A percentile compares a stretch with the other conserved stretches of the same genome.
Conservation (phyloP, 164 flowering plant species). For the Sextonia rubra region DNA sequence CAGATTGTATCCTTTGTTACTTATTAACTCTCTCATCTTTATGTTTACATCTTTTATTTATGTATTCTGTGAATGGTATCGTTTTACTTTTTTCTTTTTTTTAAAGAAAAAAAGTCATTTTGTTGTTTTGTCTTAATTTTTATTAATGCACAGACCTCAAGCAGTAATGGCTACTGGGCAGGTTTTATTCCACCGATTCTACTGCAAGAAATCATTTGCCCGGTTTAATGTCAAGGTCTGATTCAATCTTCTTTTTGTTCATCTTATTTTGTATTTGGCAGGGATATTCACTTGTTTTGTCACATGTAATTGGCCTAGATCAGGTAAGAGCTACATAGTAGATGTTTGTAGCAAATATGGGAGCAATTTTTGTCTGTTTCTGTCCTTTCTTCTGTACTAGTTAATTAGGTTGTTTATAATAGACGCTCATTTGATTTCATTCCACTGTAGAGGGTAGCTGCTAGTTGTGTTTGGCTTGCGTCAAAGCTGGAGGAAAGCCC, state of each 20-base stretch:
- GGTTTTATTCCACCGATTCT: conserved; percentile 91
- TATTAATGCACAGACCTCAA: conserved; percentile 57
- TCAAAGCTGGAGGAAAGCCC: conserved; percentile 93
- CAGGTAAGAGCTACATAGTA: neutral
- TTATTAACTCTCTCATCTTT: neutral
- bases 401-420: neutral
- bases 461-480: conserved; percentile 97
- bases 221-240: conserved; percentile 90
- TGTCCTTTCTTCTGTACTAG: neutral
- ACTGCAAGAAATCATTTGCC: conserved; percentile 92
- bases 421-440: neutral
- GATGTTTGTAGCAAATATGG: neutral
- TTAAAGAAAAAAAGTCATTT: neutral
- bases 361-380: neutral
- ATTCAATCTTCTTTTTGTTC: neutral
- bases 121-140: conserved; percentile 13
- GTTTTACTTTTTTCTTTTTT: neutral
- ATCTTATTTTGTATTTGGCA: too few species aligned
- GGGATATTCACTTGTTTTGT: neutral
- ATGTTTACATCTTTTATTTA: neutral
- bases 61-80: too few species aligned
- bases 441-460: conserved; percentile 77
- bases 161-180: conserved; percentile 99
- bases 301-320: neutral
- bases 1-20: conserved; percentile 44